These are phyloP conservation scores for Ascochyta lentis DNA, from an alignment of 2,329 filamentous ascomycete species.

Conservation along the genomic window DNA sequence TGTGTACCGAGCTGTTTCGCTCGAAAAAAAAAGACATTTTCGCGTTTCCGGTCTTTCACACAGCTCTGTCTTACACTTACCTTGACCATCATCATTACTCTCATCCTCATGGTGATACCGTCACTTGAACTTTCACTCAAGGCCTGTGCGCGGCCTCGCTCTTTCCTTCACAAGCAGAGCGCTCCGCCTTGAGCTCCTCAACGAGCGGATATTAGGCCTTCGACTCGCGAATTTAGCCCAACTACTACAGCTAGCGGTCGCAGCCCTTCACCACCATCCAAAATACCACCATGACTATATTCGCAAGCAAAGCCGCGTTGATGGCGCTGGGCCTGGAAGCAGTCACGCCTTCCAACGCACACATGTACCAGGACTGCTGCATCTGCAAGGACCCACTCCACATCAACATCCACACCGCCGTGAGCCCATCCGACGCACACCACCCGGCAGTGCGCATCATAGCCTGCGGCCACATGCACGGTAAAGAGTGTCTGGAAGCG, in stretches of 20 bases:
- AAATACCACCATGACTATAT: slow-evolving; percentile 18
- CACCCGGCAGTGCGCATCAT: slow-evolving; percentile 26
- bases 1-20: neutral
- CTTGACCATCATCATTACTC: neutral
- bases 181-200: neutral
- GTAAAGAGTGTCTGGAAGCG: slow-evolving; percentile 23
- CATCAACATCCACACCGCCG: slow-evolving; percentile 4
- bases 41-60: neutral
- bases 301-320: slow-evolving; percentile 23
- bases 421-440: neutral
- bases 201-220: no score
- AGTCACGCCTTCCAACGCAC: slow-evolving; percentile 13
- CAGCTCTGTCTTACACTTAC: neutral
- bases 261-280: neutral
- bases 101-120: neutral
- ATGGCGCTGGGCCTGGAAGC: slow-evolving; percentile 16
- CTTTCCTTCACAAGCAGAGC: neutral
- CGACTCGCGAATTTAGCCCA: no score
- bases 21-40: neutral
- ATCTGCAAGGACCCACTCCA: slow-evolving; percentile 24
- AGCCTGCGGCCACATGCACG: slow-evolving; percentile 27
- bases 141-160: neutral
- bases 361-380: slow-evolving; percentile 24
- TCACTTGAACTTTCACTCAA: neutral
- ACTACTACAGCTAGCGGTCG: neutral